A percentile compares a stretch with the other conserved stretches of the same genome.
Evolutionary conservation across 192 early-diverging fungal species (phyloP).

Genomic region (Pilobolus umbonatus): DNA sequence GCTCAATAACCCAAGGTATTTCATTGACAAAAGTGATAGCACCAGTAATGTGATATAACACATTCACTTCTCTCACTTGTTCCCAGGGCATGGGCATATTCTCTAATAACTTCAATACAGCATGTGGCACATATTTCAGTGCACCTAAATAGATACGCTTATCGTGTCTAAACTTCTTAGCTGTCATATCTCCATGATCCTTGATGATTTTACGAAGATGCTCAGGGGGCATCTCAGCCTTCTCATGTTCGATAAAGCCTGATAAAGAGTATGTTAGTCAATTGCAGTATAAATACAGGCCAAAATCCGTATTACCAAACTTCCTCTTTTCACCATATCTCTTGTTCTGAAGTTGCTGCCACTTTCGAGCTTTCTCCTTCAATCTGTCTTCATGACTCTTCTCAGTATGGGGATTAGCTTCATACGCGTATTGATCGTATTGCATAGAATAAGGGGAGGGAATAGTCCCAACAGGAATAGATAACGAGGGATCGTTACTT

Average conservation of each 20-base stretch:
- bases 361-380: slow-evolving; percentile 81
- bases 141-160: slow-evolving; percentile 98
- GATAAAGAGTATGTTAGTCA: neutral
- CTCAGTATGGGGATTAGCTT: slow-evolving; percentile 7
- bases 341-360: slow-evolving; percentile 87
- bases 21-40: slow-evolving; percentile 99
- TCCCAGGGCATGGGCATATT: slow-evolving; percentile 99
- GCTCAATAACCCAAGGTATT: slow-evolving; percentile 94
- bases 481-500: neutral
- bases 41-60: slow-evolving; percentile 96
- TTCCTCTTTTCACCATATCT: slow-evolving; percentile 93
- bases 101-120: slow-evolving; percentile 94
- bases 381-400: slow-evolving; percentile 54
- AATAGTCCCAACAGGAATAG: slow-evolving; percentile 8
- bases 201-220: slow-evolving; percentile 98
- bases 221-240: slow-evolving; percentile 96
- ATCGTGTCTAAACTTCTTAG: slow-evolving; percentile 94
- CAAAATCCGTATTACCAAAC: slow-evolving; percentile 51
- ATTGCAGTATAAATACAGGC: neutral
- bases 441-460: neutral
- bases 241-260: slow-evolving; percentile 88
- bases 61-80: slow-evolving; percentile 91
- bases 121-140: slow-evolving; percentile 97
- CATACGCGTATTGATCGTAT: slow-evolving; percentile 21
- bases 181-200: slow-evolving; percentile 99